Evolutionary conservation across 352 stramenopile genomes (phyloP), one percentile per base, ranked within the genome.

Genomic region (Pythium rhizo-oryzae): DNA sequence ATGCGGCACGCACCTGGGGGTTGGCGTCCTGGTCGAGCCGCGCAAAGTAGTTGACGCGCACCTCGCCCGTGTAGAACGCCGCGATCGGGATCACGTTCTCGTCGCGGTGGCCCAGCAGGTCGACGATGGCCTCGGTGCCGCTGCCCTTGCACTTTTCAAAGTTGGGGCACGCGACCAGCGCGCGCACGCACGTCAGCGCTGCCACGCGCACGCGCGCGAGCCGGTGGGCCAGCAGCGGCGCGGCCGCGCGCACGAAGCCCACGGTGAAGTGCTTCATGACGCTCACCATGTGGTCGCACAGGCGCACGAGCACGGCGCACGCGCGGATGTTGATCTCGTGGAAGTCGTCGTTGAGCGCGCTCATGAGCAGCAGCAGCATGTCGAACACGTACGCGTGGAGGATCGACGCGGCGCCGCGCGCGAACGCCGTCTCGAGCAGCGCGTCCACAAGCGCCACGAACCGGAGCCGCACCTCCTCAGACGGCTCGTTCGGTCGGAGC

Each of bases 81-180:
- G 92, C 80, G 50, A 99, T 88, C 5, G 93, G 89, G 55, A 98
- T 90, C 39, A 98, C 91, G 78, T 99, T 99, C 49, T 98, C 94
- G 59, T 98, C 96, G 44, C 91, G 82, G 74, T 98, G 97, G 18
- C 95, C 97, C 28, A 99, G 84, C 11, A 99, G 72, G 70, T 99
- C 96, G 15, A 85, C 78, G 66, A 99, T 99, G 2, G 93, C 95
- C 23, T 98, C 88, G 8, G 96, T 97, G 46, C 94, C 96, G n/a
- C 93, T 96, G 46, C 94, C 96, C 61, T 97, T 96, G 75, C 89
- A 91, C 44, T 98, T 98, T 39, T 91, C 89, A n/a, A 88, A 69
- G 57, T 98, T 92, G 0, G 90, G 89, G 58, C 94, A 92, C 23
- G 77, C 79, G 18, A 98, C 87, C 28, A 96, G 71, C n/a, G 77